Percentiles rank a stretch among this genome's conserved stretches.
Evolutionary conservation across 768 basidiomycete genomes (phyloP).

Genomic region (Naematelia encephala): DNA sequence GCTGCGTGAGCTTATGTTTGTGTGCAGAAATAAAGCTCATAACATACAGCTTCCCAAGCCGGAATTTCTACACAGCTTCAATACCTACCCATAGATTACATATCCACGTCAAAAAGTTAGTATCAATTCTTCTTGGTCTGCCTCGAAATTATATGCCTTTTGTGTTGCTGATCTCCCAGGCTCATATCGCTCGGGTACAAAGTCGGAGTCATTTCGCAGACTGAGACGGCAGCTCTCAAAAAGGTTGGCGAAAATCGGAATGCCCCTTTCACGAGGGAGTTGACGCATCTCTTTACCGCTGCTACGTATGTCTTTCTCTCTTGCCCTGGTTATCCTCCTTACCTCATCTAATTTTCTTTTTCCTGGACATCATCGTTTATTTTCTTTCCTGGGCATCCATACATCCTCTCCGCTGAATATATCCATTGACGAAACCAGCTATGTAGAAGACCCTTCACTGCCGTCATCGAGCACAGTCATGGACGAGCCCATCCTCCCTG

Average conservation of each 20-base stretch:
- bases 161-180: slow-evolving; percentile 19
- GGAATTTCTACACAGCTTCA: slow-evolving; percentile 51
- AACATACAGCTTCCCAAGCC: slow-evolving; percentile 38
- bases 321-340: background rate
- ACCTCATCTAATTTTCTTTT: no score
- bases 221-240: slow-evolving; percentile 51
- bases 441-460: slow-evolving; percentile 61
- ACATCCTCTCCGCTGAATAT: no score
- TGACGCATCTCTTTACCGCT: slow-evolving; percentile 78
- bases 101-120: slow-evolving; percentile 52
- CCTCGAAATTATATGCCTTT: background rate
- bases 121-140: slow-evolving; percentile 1
- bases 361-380: no score
- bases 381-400: no score
- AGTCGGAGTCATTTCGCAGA: slow-evolving; percentile 51
- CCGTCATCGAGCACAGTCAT: slow-evolving; percentile 44
- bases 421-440: slow-evolving; percentile 55
- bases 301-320: slow-evolving; percentile 64
- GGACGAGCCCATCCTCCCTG: slow-evolving; percentile 44
- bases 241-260: slow-evolving; percentile 49
- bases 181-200: slow-evolving; percentile 50
- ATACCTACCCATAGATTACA: slow-evolving; percentile 49
- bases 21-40: slow-evolving; percentile 2
- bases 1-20: slow-evolving; percentile 31
- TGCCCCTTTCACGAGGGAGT: slow-evolving; percentile 50